Evolutionary conservation across 305 asterid species (phyloP).

Genomic region (Salvia sclarea): DNA sequence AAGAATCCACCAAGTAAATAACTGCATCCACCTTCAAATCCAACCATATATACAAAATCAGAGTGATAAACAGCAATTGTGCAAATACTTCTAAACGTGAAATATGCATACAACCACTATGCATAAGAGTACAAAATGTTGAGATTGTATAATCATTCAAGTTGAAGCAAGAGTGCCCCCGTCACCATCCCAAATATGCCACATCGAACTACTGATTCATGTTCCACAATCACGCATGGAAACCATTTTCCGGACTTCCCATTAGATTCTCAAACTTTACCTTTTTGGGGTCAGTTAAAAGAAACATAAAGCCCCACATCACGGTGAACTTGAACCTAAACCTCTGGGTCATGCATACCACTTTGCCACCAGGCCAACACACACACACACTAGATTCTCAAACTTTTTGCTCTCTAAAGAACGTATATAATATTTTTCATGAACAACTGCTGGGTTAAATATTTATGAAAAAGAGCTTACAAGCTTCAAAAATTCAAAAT

Average conservation of each 20-base stretch:
- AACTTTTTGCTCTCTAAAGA: background rate
- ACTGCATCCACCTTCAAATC: constrained; percentile 55
- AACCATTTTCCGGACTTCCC: background rate
- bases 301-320: no score
- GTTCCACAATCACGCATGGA: no score
- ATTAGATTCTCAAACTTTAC: no score
- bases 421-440: background rate
- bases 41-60: background rate
- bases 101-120: background rate
- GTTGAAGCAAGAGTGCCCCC: background rate
- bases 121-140: background rate
- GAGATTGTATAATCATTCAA: background rate
- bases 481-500: background rate
- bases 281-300: no score
- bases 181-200: no score
- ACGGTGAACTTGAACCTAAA: no score
- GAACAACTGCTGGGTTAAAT: background rate
- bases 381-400: background rate
- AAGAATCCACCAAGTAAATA: constrained; percentile 53
- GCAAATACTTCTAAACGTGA: background rate
- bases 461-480: background rate
- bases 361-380: no score
- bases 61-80: background rate
- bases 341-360: no score
- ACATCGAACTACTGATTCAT: background rate